These are phyloP conservation scores for Bipolaris oryzae DNA, from an alignment of 2,329 filamentous ascomycete species.

Conservation along the genomic window DNA sequence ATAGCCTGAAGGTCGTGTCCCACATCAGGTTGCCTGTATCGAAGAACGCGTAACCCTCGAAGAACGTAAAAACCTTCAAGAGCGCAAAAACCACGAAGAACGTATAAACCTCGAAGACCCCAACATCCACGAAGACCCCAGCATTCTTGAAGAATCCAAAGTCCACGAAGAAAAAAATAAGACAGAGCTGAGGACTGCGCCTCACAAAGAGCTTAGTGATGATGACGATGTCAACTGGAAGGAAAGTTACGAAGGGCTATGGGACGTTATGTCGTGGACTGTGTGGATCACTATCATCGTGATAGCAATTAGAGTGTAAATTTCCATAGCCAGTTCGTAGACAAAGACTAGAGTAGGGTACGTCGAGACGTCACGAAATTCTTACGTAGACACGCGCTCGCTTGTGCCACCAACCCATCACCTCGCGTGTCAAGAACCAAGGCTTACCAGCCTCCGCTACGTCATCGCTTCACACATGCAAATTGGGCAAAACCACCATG, in stretches of 20 bases:
- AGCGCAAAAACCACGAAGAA: no score
- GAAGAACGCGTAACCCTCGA: background rate
- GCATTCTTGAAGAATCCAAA: no score
- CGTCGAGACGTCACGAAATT: background rate
- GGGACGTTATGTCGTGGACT: background rate
- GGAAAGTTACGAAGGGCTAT: background rate
- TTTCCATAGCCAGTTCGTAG: no score
- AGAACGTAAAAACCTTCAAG: background rate
- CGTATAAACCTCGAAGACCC: no score
- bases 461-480: conserved; percentile 13
- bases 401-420: conserved; percentile 5
- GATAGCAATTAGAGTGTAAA: no score
- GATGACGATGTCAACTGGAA: background rate
- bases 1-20: background rate
- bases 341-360: no score
- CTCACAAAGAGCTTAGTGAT: background rate
- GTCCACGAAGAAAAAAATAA: background rate
- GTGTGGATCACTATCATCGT: background rate
- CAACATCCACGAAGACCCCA: no score
- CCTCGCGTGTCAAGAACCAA: conserved; percentile 9
- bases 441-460: conserved; percentile 5
- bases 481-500: background rate
- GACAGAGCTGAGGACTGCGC: background rate
- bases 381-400: background rate
- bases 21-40: background rate